Percentiles rank a stretch among this genome's conserved stretches.
phyloP scores from a whole-genome alignment of 139 green algal genomes.

The Chlorella sp. region DNA sequence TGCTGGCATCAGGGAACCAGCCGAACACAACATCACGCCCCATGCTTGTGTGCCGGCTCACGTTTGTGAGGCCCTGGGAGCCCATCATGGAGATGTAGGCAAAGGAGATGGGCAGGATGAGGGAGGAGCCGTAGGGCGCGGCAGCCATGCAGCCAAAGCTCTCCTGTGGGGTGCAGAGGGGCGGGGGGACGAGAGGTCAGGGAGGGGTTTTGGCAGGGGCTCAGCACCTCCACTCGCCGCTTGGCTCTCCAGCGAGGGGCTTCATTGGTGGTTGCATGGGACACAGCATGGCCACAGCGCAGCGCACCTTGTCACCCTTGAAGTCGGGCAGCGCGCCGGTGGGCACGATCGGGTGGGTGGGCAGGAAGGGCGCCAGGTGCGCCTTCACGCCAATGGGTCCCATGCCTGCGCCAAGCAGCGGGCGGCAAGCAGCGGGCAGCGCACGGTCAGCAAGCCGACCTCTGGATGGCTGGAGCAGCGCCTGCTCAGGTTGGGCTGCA shows the following conservation, averaged over 20 bases:
- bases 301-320: conserved; percentile 52
- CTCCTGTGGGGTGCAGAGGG: conserved; percentile 28
- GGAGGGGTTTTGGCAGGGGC: no score
- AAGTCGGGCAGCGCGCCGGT: conserved; percentile 80
- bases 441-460: no score
- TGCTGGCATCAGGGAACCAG: no score
- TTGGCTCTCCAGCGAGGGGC: no score
- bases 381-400: conserved; percentile 94
- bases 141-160: conserved; percentile 95
- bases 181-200: not conserved
- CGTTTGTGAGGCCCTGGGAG: conserved; percentile 85
- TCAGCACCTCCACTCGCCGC: no score
- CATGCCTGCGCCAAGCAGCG: conserved; percentile 60
- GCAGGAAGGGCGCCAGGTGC: conserved; percentile 97
- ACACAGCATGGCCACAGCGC: not conserved
- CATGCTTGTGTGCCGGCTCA: conserved; percentile 46
- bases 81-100: conserved; percentile 99
- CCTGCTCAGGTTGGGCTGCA: no score
- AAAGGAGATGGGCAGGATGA: conserved; percentile 99
- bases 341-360: conserved; percentile 91
- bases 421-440: no score
- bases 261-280: no score
- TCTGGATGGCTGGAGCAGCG: no score
- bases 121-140: conserved; percentile 93
- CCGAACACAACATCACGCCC: no score